Conservation (phyloP, 768 basidiomycete genomes). For the Russula brevipes region DNA sequence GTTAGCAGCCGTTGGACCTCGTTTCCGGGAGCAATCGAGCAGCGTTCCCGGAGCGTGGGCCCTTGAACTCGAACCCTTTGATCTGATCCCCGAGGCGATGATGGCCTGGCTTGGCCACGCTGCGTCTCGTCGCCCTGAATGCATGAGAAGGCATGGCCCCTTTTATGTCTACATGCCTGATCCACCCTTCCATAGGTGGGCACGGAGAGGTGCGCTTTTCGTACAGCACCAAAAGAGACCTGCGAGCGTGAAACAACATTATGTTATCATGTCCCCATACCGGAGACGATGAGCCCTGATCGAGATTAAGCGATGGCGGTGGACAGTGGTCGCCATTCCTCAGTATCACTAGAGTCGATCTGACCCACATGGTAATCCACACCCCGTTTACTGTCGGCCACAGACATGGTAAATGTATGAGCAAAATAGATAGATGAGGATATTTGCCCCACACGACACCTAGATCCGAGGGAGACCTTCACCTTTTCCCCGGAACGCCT, state of each 20-base stretch:
- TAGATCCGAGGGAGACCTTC: background rate
- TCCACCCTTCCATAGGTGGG: background rate
- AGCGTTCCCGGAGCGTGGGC: background rate
- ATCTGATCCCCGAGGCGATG: background rate
- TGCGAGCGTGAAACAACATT: background rate
- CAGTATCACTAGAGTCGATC: background rate
- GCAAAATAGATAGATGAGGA: background rate
- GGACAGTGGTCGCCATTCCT: background rate
- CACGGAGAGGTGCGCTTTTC: background rate
- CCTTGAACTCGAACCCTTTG: background rate
- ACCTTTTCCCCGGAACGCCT: background rate
- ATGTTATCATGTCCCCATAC: constrained; percentile 1
- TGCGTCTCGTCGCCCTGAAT: background rate
- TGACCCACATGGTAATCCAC: background rate
- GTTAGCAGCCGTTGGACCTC: background rate
- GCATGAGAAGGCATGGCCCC: background rate
- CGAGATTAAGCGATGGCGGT: background rate
- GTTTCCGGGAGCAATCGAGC: background rate
- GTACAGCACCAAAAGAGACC: background rate
- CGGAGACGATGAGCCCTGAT: background rate
- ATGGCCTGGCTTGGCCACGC: background rate
- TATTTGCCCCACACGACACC: background rate
- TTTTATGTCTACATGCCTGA: background rate
- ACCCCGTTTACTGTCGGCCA: background rate
- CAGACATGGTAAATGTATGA: too few species aligned